Conservation (phyloP, 352 stramenopile species). For the Phytophthora meadii region DNA sequence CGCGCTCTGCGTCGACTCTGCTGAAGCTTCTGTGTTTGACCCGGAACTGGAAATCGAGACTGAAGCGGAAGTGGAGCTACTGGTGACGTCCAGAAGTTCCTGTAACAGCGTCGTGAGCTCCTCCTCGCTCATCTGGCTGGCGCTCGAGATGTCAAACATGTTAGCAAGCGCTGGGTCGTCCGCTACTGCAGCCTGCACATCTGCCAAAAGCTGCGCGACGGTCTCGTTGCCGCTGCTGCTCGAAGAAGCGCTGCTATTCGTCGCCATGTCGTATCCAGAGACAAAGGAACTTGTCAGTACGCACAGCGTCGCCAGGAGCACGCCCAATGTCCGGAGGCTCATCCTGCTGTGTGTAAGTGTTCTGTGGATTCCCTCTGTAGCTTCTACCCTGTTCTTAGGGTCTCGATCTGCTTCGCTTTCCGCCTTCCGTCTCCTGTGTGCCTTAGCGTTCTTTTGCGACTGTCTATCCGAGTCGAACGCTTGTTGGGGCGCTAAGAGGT, state of each 20-base stretch:
- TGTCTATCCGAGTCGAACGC: slow-evolving; percentile 24
- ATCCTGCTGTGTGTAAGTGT: slow-evolving; percentile 17
- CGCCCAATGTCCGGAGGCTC: slow-evolving; percentile 20
- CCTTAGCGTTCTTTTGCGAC: slow-evolving; percentile 32
- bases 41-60: slow-evolving; percentile 9
- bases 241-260: slow-evolving; percentile 20
- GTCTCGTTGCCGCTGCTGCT: slow-evolving; percentile 28
- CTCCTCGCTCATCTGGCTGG: slow-evolving; percentile 46
- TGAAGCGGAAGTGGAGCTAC: slow-evolving; percentile 7
- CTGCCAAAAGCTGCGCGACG: slow-evolving; percentile 36
- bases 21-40: slow-evolving; percentile 3
- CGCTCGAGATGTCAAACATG: slow-evolving; percentile 46
- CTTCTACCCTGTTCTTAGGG: slow-evolving; percentile 4
- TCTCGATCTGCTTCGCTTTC: slow-evolving; percentile 13
- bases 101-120: slow-evolving; percentile 43
- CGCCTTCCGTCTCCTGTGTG: slow-evolving; percentile 9
- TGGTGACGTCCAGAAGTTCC: slow-evolving; percentile 34
- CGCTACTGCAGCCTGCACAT: slow-evolving; percentile 44
- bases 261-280: slow-evolving; percentile 24
- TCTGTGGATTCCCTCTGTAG: slow-evolving; percentile 1
- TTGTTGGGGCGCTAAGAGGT: slow-evolving; percentile 4
- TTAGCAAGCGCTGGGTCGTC: slow-evolving; percentile 41
- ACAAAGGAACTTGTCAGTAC: slow-evolving; percentile 11
- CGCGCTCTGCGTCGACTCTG: slow-evolving; percentile 17
- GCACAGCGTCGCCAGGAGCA: slow-evolving; percentile 23